These are phyloP conservation scores for Metschnikowia arizonensis DNA, from an alignment of 805 yeast species.

Conservation along the genomic window DNA sequence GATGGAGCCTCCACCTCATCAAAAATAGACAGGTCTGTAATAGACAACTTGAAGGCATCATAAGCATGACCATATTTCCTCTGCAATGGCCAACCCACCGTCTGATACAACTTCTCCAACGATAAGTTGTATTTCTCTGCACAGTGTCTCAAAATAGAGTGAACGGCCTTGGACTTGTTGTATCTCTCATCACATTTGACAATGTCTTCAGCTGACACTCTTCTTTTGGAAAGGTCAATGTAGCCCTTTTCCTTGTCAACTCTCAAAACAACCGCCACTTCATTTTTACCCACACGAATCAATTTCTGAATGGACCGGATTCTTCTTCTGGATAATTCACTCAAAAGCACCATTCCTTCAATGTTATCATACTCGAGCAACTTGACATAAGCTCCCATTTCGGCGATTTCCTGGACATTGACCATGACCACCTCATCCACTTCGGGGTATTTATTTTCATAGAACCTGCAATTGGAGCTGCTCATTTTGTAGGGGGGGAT, in stretches of 20 bases:
- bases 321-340: slow-evolving; percentile 97
- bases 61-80: slow-evolving; percentile 94
- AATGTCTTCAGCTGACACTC: slow-evolving; percentile 97
- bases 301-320: slow-evolving; percentile 95
- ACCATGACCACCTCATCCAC: slow-evolving; percentile 99
- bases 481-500: slow-evolving; percentile 49
- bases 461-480: slow-evolving; percentile 88
- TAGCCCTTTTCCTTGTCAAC: slow-evolving; percentile 98
- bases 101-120: slow-evolving; percentile 78
- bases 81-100: slow-evolving; percentile 96
- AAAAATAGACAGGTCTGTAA: slow-evolving; percentile 85
- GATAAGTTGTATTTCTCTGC: slow-evolving; percentile 93
- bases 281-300: slow-evolving; percentile 97
- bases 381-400: slow-evolving; percentile 98
- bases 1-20: slow-evolving; percentile 73
- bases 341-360: slow-evolving; percentile 96
- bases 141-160: slow-evolving; percentile 96
- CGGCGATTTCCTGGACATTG: slow-evolving; percentile 96
- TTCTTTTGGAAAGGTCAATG: slow-evolving; percentile 94
- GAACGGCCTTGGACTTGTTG: slow-evolving; percentile 95
- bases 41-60: slow-evolving; percentile 94
- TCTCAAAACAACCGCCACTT: slow-evolving; percentile 95
- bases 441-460: slow-evolving; percentile 97
- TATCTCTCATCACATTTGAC: slow-evolving; percentile 96
- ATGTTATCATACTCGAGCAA: slow-evolving; percentile 94